phyloP scores from a whole-genome alignment of 352 stramenopile species.

The Aphanomyces stellatus region DNA sequence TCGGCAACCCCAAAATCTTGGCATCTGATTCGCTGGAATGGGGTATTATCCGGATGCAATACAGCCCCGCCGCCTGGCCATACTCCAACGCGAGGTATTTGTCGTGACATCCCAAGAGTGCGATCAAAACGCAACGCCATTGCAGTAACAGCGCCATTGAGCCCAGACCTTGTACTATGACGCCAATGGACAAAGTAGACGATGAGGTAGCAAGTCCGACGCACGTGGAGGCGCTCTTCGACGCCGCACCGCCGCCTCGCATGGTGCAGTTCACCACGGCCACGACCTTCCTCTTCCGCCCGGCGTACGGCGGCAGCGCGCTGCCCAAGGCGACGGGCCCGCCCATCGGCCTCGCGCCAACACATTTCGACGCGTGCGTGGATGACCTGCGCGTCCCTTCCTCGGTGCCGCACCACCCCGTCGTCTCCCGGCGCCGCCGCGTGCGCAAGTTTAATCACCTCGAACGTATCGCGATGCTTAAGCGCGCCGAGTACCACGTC shows the following conservation, averaged over 20 bases:
- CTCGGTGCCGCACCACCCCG: no score
- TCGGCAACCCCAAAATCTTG: no score
- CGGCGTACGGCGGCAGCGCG: neutral
- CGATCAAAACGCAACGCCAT: neutral
- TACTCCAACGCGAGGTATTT: no score
- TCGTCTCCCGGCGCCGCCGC: neutral
- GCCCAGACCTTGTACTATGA: no score
- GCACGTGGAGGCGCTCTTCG: neutral
- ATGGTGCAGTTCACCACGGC: neutral
- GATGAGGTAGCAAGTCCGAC: neutral
- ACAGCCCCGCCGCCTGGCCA: no score
- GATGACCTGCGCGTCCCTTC: no score
- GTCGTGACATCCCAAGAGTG: neutral
- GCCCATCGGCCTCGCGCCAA: neutral
- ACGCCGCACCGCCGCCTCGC: no score
- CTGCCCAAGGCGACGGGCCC: conserved; percentile 3
- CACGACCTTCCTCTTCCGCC: conserved; percentile 10
- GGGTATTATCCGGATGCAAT: no score
- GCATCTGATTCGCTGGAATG: no score
- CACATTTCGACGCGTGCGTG: neutral
- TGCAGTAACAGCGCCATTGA: neutral
- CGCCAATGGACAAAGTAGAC: no score
- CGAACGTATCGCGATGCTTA: conserved; percentile 8
- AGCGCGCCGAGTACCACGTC: neutral
- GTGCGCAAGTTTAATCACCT: conserved; percentile 7